Evolutionary conservation across 768 basidiomycete species (phyloP).

Genomic region (Podaxis carcinomalis): DNA sequence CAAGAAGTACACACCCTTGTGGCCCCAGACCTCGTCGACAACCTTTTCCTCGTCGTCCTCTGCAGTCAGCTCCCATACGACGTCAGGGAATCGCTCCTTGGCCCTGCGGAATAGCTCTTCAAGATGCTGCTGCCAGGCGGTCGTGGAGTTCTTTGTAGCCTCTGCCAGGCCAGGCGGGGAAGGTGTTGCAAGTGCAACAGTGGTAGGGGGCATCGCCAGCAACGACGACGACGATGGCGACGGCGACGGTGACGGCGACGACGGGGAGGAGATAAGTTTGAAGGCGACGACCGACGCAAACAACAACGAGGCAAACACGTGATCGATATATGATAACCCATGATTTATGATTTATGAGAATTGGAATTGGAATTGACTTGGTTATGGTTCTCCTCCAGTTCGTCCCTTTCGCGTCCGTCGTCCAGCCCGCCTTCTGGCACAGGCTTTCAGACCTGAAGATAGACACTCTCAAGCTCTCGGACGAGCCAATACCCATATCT

Average conservation of each 20-base stretch:
- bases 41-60: slow-evolving; percentile 47
- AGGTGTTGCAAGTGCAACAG: slow-evolving; percentile 16
- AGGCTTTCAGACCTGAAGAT: slow-evolving; percentile 86
- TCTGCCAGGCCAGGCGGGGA: slow-evolving; percentile 56
- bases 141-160: slow-evolving; percentile 63
- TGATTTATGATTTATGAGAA: too few species aligned
- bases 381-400: slow-evolving; percentile 76
- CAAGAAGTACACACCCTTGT: slow-evolving; percentile 68
- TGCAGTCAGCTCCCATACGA: slow-evolving; percentile 76
- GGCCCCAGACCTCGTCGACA: slow-evolving; percentile 78
- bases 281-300: not conserved
- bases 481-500: slow-evolving; percentile 57
- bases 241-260: not conserved
- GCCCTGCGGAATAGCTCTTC: slow-evolving; percentile 72
- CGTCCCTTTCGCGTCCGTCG: slow-evolving; percentile 79
- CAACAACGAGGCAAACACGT: slow-evolving; percentile 10
- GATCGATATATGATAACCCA: not conserved
- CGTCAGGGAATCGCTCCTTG: slow-evolving; percentile 94
- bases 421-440: slow-evolving; percentile 93
- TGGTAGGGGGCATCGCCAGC: not conserved
- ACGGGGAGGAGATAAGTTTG: not conserved
- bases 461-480: slow-evolving; percentile 81
- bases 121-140: slow-evolving; percentile 79
- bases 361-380: not conserved
- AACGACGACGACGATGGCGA: not conserved